These are phyloP conservation scores for Phytopythium montanum DNA, from an alignment of 352 stramenopile genomes.

Conservation along the genomic window DNA sequence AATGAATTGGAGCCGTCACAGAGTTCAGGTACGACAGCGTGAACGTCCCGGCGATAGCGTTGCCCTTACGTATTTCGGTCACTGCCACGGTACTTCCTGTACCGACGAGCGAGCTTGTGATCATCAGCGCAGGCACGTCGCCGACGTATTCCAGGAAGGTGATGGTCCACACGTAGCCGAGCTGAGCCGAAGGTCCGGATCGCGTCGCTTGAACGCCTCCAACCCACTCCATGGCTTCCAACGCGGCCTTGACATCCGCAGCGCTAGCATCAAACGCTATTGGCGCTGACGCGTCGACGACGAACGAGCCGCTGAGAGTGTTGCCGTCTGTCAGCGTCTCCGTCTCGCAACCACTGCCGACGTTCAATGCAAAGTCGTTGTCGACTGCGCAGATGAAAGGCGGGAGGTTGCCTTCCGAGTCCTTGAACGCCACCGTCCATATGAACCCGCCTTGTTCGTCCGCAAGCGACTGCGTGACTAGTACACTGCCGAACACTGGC, in stretches of 20 bases:
- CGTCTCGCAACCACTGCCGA: slow-evolving; percentile 37
- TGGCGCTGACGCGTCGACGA: slow-evolving; percentile 53
- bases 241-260: slow-evolving; percentile 31
- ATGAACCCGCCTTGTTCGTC: slow-evolving; percentile 68
- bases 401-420: slow-evolving; percentile 58
- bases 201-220: slow-evolving; percentile 55
- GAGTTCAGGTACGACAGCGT: slow-evolving; percentile 45
- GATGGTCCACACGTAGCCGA: slow-evolving; percentile 72
- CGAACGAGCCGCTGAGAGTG: slow-evolving; percentile 62
- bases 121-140: slow-evolving; percentile 47
- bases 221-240: slow-evolving; percentile 66
- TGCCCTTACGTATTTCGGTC: slow-evolving; percentile 65
- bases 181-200: slow-evolving; percentile 41
- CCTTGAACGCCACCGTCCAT: slow-evolving; percentile 74
- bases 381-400: slow-evolving; percentile 73
- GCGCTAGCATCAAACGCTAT: slow-evolving; percentile 57
- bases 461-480: slow-evolving; percentile 56
- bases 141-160: slow-evolving; percentile 74
- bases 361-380: slow-evolving; percentile 22
- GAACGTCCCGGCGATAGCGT: slow-evolving; percentile 59
- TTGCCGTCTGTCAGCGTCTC: slow-evolving; percentile 76
- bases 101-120: slow-evolving; percentile 61
- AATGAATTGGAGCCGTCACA: slow-evolving; percentile 37
- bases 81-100: slow-evolving; percentile 58
- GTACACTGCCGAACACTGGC: slow-evolving; percentile 57